Percentiles rank a stretch among this genome's conserved stretches.
Evolutionary conservation across 1,139 yeast genomes (phyloP).

Genomic region (Meyerozyma guilliermondii): DNA sequence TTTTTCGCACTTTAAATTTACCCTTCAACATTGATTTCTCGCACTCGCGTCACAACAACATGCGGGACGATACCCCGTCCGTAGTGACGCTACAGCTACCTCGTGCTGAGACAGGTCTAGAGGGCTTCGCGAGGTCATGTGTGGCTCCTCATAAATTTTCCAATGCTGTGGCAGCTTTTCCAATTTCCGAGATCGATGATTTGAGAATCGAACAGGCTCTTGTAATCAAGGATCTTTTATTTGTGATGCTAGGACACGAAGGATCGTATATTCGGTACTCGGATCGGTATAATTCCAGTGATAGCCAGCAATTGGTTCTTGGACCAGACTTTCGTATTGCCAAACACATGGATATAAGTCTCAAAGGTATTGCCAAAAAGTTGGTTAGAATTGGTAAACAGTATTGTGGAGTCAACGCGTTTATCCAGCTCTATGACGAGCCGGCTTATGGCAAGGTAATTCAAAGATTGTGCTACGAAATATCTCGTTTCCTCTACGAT

Average conservation of each 20-base stretch:
- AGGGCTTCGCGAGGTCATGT: not conserved
- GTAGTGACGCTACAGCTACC: not conserved
- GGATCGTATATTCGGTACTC: slow-evolving; percentile 73
- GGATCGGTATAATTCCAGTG: slow-evolving; percentile 49
- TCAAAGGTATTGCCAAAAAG: slow-evolving; percentile 66
- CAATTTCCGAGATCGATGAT: slow-evolving; percentile 28
- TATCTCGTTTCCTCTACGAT: slow-evolving; percentile 43
- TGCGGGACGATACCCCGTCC: not conserved
- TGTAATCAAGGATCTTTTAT: slow-evolving; percentile 64
- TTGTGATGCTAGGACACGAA: slow-evolving; percentile 69
- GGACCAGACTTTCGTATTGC: slow-evolving; percentile 80
- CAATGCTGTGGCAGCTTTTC: not conserved
- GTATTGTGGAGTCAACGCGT: slow-evolving; percentile 51
- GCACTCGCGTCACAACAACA: too few species aligned
- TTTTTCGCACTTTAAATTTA: too few species aligned
- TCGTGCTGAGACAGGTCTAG: not conserved
- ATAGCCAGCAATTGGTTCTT: slow-evolving; percentile 29
- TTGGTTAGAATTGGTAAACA: slow-evolving; percentile 60
- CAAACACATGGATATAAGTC: slow-evolving; percentile 66
- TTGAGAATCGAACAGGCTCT: slow-evolving; percentile 63
- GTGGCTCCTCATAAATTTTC: not conserved
- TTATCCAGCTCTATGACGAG: slow-evolving; percentile 52
- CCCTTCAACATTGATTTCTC: too few species aligned
- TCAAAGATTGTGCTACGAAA: slow-evolving; percentile 64
- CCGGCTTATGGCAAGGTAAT: slow-evolving; percentile 62